Evolutionary conservation across 2,329 filamentous ascomycete species (phyloP).

Genomic region (Aspergillus novofumigatus): DNA sequence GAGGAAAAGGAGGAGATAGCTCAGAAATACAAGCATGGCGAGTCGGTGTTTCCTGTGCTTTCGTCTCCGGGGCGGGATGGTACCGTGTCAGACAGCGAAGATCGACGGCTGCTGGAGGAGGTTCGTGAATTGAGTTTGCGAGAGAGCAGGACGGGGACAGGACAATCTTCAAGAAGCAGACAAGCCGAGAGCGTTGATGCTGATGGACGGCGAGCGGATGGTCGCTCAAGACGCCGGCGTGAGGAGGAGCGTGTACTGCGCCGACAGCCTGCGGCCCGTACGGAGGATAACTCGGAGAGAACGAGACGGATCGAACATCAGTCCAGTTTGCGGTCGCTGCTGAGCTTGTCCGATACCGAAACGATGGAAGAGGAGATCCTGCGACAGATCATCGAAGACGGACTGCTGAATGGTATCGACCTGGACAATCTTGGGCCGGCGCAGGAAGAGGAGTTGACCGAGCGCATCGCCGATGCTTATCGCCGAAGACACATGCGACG

Average conservation of each 20-base stretch:
- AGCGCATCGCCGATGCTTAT: conserved; percentile 86
- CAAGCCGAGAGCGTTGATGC: conserved; percentile 37
- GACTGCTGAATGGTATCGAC: conserved; percentile 81
- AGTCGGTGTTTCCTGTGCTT: conserved; percentile 69
- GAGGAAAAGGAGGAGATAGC: conserved; percentile 74
- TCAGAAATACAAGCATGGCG: conserved; percentile 73
- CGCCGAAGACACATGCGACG: conserved; percentile 61
- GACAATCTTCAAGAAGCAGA: conserved; percentile 21
- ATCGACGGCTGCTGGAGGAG: conserved; percentile 65
- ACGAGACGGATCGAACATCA: conserved; percentile 76
- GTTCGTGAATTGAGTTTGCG: conserved; percentile 70
- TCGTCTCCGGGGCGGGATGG: conserved; percentile 34
- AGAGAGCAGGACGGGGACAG: conserved; percentile 25
- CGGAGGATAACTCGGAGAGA: conserved; percentile 27
- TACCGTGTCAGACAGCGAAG: conserved; percentile 52
- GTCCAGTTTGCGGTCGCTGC: conserved; percentile 76
- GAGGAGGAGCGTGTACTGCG: conserved; percentile 31
- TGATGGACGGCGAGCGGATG: conserved; percentile 37
- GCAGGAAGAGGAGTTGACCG: conserved; percentile 85
- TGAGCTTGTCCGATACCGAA: conserved; percentile 74
- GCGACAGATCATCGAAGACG: conserved; percentile 82
- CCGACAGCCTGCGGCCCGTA: conserved; percentile 18
- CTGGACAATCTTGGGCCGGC: conserved; percentile 78
- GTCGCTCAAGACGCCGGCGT: conserved; percentile 30
- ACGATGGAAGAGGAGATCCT: conserved; percentile 82